Conservation (phyloP, 495 filamentous ascomycete genomes). For the Saxispiralis lemnorum region DNA sequence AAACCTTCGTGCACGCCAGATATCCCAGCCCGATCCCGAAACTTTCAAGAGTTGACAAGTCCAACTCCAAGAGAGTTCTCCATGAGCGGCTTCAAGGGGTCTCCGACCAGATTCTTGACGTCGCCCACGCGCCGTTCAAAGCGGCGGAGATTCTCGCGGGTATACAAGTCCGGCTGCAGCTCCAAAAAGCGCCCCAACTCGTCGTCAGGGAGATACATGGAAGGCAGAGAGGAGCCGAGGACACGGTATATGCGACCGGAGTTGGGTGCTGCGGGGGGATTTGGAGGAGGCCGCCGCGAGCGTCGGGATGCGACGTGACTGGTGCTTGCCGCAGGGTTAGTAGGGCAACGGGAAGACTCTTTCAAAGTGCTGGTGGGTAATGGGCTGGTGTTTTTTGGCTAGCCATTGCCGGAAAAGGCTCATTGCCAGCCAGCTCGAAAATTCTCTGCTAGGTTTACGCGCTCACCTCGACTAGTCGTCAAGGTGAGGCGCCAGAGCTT, state of each 20-base stretch:
- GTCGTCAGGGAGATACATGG: conserved; percentile 59
- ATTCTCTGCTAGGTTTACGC: conserved; percentile 56
- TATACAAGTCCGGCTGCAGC: conserved; percentile 48
- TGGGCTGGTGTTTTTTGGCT: conserved; percentile 65
- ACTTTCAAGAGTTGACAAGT: conserved; percentile 30
- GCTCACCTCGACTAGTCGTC: conserved; percentile 60
- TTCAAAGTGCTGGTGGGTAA: conserved; percentile 30
- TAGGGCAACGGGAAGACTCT: conserved; percentile 5
- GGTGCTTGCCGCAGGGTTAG: conserved; percentile 3
- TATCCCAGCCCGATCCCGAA: conserved; percentile 38
- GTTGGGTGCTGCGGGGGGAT: conserved; percentile 3
- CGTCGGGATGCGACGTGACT: conserved; percentile 13
- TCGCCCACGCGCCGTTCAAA: conserved; percentile 80
- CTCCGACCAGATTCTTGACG: conserved; percentile 61
- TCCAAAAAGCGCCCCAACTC: conserved; percentile 80
- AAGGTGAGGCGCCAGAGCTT: conserved; percentile 65
- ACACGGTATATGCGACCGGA: conserved; percentile 54
- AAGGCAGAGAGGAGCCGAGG: conserved; percentile 33
- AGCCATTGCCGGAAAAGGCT: conserved; percentile 80
- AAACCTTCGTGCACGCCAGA: conserved; percentile 62
- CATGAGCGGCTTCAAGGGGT: conserved; percentile 74
- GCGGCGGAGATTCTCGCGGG: conserved; percentile 54
- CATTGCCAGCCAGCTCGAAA: conserved; percentile 74
- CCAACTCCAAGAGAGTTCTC: conserved; percentile 63
- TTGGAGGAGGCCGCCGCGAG: conserved; percentile 2